Percentiles rank a stretch among this genome's conserved stretches.
phyloP scores from a whole-genome alignment of 345 rosid genomes.

The Salix arbutifolia region DNA sequence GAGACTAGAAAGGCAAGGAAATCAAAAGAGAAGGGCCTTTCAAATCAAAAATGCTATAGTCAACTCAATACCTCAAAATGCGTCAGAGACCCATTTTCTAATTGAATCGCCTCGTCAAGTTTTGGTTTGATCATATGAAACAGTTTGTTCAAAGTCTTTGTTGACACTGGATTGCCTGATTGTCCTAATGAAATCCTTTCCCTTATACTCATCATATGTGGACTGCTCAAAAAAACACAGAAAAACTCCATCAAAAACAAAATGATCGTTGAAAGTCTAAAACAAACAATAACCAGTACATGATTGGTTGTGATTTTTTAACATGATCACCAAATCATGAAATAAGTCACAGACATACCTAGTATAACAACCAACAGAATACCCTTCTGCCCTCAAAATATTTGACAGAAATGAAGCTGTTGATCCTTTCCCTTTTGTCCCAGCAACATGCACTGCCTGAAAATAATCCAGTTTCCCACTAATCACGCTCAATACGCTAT shows the following conservation, averaged over 20 bases:
- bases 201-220: slow-evolving; percentile 71
- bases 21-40: no score
- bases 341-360: slow-evolving; percentile 36
- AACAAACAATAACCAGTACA: neutral
- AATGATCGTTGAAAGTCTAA: no score
- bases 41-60: neutral
- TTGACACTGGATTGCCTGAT: slow-evolving; percentile 55
- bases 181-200: slow-evolving; percentile 70
- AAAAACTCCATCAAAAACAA: neutral
- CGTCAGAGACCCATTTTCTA: slow-evolving; percentile 62
- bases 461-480: neutral
- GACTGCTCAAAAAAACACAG: slow-evolving; percentile 40
- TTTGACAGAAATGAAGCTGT: slow-evolving; percentile 81
- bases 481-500: neutral
- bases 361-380: slow-evolving; percentile 77
- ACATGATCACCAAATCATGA: no score
- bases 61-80: slow-evolving; percentile 74
- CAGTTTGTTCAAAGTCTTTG: slow-evolving; percentile 45
- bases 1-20: no score
- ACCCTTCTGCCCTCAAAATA: slow-evolving; percentile 68
- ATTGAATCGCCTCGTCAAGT: slow-evolving; percentile 53
- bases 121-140: slow-evolving; percentile 48
- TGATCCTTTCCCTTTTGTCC: slow-evolving; percentile 95
- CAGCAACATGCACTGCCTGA: slow-evolving; percentile 81
- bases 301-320: no score